A percentile compares a stretch with the other conserved stretches of the same genome.
Evolutionary conservation across 805 yeast species (phyloP).

Genomic region (Schwanniomyces sp.): DNA sequence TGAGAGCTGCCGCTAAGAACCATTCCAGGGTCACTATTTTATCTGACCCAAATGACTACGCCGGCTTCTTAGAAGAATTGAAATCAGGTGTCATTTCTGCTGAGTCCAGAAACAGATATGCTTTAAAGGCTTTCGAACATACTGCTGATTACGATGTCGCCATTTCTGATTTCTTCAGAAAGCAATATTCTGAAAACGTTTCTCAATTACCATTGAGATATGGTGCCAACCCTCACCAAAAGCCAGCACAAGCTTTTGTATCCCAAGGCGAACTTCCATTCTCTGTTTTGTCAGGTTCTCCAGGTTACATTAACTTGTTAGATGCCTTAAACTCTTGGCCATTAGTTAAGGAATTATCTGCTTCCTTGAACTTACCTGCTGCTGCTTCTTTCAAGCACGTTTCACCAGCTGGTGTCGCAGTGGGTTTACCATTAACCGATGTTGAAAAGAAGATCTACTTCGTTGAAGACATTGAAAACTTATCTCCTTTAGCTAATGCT

Average conservation of each 20-base stretch:
- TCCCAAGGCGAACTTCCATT: slow-evolving; percentile 87
- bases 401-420: slow-evolving; percentile 98
- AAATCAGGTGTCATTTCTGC: slow-evolving; percentile 68
- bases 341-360: slow-evolving; percentile 92
- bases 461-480: slow-evolving; percentile 89
- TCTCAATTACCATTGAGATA: slow-evolving; percentile 94
- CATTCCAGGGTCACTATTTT: slow-evolving; percentile 94
- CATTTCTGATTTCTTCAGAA: slow-evolving; percentile 95
- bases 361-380: slow-evolving; percentile 92
- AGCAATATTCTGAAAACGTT: slow-evolving; percentile 86
- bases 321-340: slow-evolving; percentile 99
- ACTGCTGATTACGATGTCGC: slow-evolving; percentile 97
- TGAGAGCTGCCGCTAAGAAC: slow-evolving; percentile 98
- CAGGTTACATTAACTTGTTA: slow-evolving; percentile 94
- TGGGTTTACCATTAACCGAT: slow-evolving; percentile 89
- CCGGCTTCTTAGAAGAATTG: slow-evolving; percentile 81
- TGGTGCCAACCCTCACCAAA: slow-evolving; percentile 99
- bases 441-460: slow-evolving; percentile 93
- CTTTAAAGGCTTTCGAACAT: slow-evolving; percentile 96
- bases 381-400: slow-evolving; percentile 99
- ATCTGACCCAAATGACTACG: slow-evolving; percentile 93
- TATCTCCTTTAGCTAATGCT: slow-evolving; percentile 96
- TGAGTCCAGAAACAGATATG: slow-evolving; percentile 76
- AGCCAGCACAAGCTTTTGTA: slow-evolving; percentile 97
- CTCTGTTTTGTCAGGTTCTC: slow-evolving; percentile 90